Evolutionary conservation across 305 asterid species (phyloP).

Genomic region (Ilex paraguariensis): DNA sequence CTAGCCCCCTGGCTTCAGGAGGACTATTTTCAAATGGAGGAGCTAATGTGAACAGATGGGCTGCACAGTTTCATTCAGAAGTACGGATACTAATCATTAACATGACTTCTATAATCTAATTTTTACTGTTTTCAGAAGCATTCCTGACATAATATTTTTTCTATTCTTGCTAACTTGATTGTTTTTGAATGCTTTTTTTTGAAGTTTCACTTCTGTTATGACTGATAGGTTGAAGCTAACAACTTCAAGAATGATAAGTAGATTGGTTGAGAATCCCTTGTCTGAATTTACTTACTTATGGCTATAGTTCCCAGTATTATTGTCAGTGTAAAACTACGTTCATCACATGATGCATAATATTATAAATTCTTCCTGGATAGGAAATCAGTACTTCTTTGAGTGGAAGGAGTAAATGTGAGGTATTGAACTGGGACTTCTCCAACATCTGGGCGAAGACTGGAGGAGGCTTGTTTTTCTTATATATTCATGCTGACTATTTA

Average conservation of each 20-base stretch:
- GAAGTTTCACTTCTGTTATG: slow-evolving; percentile 34
- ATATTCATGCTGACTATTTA: neutral
- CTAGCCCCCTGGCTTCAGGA: slow-evolving; percentile 99
- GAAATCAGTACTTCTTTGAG: neutral
- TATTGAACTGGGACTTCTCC: too few species aligned
- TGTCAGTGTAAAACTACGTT: slow-evolving; percentile 16
- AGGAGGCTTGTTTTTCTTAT: neutral
- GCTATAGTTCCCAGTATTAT: slow-evolving; percentile 12
- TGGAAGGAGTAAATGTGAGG: neutral
- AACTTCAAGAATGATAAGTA: slow-evolving; percentile 32
- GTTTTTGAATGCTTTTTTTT: slow-evolving; percentile 25
- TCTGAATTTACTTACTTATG: slow-evolving; percentile 9
- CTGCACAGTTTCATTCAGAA: slow-evolving; percentile 97
- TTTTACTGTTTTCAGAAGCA: slow-evolving; percentile 52
- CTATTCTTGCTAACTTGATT: slow-evolving; percentile 37
- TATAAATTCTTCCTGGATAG: neutral
- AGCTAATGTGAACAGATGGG: slow-evolving; percentile 99
- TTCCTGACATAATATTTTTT: slow-evolving; percentile 29
- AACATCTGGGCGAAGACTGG: too few species aligned
- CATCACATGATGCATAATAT: slow-evolving; percentile 7
- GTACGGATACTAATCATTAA: slow-evolving; percentile 99
- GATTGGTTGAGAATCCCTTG: slow-evolving; percentile 30
- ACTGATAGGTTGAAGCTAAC: slow-evolving; percentile 67
- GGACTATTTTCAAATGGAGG: slow-evolving; percentile 97
- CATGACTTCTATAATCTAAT: slow-evolving; percentile 84